Evolutionary conservation across 352 stramenopile species (phyloP), one percentile per base, ranked within the genome.

Genomic region (Phytophthora pinifolia): DNA sequence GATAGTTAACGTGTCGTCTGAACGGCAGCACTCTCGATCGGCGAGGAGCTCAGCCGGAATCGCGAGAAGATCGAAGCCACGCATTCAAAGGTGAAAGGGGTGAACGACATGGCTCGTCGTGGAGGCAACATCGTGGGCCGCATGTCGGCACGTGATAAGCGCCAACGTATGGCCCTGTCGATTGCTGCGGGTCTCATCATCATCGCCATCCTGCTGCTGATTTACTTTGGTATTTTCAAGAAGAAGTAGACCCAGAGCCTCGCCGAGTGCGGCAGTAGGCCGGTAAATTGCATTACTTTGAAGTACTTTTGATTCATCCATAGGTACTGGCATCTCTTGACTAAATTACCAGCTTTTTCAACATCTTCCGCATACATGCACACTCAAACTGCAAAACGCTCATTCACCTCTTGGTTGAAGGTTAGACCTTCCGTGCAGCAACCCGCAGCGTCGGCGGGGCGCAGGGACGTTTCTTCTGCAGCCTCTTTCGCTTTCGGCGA

Each of bases 141-240:
- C 51, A 94, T 94, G 85, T 88, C 80, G 27, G 80, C 85, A 38
- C 79, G 85, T 20, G 78, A 94, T 75, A 89, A 90, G 67, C 81
- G 85, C 4, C 85, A 94, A 59, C 75, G 77, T 10, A 62, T 74
- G 62, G 84, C 84, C 29, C 63, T 94, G 37, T 79, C 72, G 15
- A 72, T 85, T 35, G 85, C 83, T 29, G 84, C 83, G 8, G 77
- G 69, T 30, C 91, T 94, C 60, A 93, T 94, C 54, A 71, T 77
- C 46, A 43, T 94, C 51, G 85, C 85, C 30, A 94, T 94, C 59
- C 43, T 94, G 9, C 64, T 94, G 53, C 70, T 94, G 52, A 89
- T 94, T 70, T 93, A 93, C 76, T 93, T 91, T 73, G 83, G 83
- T 42, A 89, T 94, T 59, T 94, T 94, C 70, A 91, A 91, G 57